Percentiles rank a stretch among this genome's conserved stretches.
These are phyloP conservation scores for Trichophyton simii DNA, from an alignment of 2,329 filamentous ascomycete genomes.

Conservation along the genomic window DNA sequence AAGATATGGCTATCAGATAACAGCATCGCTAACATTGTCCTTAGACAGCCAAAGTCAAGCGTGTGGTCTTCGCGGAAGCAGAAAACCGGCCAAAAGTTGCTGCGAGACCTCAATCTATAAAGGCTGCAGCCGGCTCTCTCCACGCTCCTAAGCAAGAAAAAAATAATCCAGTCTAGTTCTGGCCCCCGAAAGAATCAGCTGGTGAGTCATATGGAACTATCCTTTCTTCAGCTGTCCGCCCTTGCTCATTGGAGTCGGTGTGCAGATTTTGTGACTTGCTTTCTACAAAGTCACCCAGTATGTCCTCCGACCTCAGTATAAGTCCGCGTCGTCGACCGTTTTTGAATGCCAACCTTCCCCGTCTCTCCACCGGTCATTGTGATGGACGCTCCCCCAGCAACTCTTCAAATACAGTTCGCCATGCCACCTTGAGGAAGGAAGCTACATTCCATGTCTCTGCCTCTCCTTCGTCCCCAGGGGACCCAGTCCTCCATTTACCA, in stretches of 20 bases:
- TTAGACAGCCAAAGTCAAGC: not conserved
- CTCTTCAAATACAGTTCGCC: conserved; percentile 20
- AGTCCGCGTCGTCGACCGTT: conserved; percentile 26
- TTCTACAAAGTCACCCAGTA: conserved; percentile 15
- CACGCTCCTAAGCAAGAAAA: not conserved
- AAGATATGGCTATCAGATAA: not conserved
- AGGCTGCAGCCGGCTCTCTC: not conserved
- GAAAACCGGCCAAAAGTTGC: not conserved
- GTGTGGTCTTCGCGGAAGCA: not conserved
- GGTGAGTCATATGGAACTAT: not conserved
- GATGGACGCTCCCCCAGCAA: conserved; percentile 14
- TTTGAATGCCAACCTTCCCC: conserved; percentile 21
- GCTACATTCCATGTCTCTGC: conserved; percentile 46
- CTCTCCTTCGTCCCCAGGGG: conserved; percentile 28
- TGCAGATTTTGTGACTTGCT: conserved; percentile 9
- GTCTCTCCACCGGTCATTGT: conserved; percentile 17
- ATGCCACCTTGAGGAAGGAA: conserved; percentile 54
- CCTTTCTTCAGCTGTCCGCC: not conserved
- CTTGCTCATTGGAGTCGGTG: conserved; percentile 7
- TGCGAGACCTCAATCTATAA: not conserved
- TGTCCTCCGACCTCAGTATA: conserved; percentile 18
- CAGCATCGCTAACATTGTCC: not conserved
- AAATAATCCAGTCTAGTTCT: not conserved
- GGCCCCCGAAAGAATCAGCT: not conserved
- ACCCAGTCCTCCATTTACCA: conserved; percentile 33